phyloP scores from a whole-genome alignment of 495 filamentous ascomycete species.

The Aspergillus indologenus region DNA sequence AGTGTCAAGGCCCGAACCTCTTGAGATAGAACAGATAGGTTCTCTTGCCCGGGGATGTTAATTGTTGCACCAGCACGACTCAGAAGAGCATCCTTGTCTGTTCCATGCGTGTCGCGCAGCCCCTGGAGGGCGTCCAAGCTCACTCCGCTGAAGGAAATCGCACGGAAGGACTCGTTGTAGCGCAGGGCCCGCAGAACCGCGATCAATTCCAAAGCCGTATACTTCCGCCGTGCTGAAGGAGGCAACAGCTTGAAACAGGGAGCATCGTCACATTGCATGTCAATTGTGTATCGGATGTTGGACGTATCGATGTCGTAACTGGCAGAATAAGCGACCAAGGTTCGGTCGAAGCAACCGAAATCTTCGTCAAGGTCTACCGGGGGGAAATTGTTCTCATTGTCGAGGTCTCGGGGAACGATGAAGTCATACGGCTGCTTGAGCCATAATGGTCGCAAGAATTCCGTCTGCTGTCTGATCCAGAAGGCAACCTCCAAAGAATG shows the following conservation, averaged over 20 bases:
- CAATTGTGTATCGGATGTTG: conserved; percentile 73
- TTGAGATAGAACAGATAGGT: conserved; percentile 64
- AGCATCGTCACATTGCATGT: conserved; percentile 71
- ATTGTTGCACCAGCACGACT: conserved; percentile 56
- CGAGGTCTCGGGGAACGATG: conserved; percentile 57
- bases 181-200: conserved; percentile 83
- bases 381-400: conserved; percentile 60
- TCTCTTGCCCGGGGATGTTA: conserved; percentile 55
- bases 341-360: conserved; percentile 75
- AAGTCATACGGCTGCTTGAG: conserved; percentile 65
- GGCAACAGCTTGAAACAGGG: conserved; percentile 81
- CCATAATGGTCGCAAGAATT: conserved; percentile 82
- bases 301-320: conserved; percentile 72
- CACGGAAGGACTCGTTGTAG: conserved; percentile 87
- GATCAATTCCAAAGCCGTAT: conserved; percentile 71
- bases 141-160: conserved; percentile 78
- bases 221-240: conserved; percentile 56
- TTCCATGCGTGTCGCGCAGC: conserved; percentile 56
- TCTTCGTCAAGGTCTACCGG: conserved; percentile 66
- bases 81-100: conserved; percentile 60
- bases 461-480: conserved; percentile 67
- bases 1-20: conserved; percentile 70
- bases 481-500: conserved; percentile 74
- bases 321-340: conserved; percentile 80
- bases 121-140: conserved; percentile 66